Evolutionary conservation across 257 asterid genomes (phyloP).

Genomic region (Oldenlandia corymbosa): DNA sequence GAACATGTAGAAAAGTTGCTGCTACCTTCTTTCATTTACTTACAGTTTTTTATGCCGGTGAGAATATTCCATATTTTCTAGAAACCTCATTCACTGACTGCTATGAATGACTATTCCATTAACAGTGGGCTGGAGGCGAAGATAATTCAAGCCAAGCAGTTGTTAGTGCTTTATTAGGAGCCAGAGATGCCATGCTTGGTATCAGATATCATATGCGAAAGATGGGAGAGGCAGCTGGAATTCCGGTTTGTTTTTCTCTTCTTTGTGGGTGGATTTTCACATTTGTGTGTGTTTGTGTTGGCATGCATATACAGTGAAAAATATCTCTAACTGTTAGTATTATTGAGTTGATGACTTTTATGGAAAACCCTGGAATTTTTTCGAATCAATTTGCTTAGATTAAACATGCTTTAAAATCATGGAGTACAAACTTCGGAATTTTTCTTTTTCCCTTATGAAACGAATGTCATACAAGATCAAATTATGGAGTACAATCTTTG

Average conservation of each 20-base stretch:
- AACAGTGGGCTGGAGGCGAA: conserved; percentile 64
- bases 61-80: background rate
- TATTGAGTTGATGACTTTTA: no score
- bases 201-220: conserved; percentile 78
- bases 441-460: no score
- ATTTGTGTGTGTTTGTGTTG: background rate
- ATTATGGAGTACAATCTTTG: no score
- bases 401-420: no score
- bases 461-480: no score
- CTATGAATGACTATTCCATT: conserved; percentile 10
- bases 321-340: background rate
- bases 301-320: no score
- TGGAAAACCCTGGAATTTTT: no score
- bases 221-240: conserved; percentile 96
- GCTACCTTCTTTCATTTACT: background rate
- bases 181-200: conserved; percentile 76
- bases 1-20: background rate
- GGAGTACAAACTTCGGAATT: no score
- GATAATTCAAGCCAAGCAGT: conserved; percentile 42
- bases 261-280: conserved; percentile 5
- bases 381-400: no score
- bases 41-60: background rate
- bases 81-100: background rate
- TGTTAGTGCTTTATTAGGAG: conserved; percentile 72
- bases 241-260: conserved; percentile 63